These are phyloP conservation scores for Cadophora gregata DNA, from an alignment of 2,329 filamentous ascomycete genomes.

Conservation along the genomic window DNA sequence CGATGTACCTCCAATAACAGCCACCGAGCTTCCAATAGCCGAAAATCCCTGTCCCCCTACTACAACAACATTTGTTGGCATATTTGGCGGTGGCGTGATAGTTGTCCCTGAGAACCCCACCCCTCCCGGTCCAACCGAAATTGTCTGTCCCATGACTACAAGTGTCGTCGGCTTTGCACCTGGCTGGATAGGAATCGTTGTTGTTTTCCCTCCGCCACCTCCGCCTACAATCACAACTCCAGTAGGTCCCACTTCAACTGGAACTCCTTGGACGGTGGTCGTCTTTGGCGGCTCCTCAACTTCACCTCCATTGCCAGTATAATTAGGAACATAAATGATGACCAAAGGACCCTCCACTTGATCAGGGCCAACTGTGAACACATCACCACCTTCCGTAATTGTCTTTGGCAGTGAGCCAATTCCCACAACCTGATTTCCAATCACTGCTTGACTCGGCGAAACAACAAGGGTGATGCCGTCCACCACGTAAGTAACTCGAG, in stretches of 20 bases:
- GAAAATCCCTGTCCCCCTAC: conserved; percentile 35
- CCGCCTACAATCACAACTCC: conserved; percentile 32
- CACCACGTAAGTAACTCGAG: conserved; percentile 26
- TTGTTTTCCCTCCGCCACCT: conserved; percentile 16
- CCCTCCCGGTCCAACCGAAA: conserved; percentile 36
- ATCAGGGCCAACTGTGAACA: conserved; percentile 39
- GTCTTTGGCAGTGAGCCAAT: conserved; percentile 25
- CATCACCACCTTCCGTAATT: conserved; percentile 37
- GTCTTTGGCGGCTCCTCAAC: conserved; percentile 18
- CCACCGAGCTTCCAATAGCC: conserved; percentile 33
- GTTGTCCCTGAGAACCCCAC: conserved; percentile 36
- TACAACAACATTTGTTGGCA: conserved; percentile 37
- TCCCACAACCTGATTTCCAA: conserved; percentile 35
- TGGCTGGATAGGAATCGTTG: conserved; percentile 34
- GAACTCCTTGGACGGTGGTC: conserved; percentile 34
- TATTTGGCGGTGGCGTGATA: conserved; percentile 27
- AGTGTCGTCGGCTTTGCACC: conserved; percentile 35
- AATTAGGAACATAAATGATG: conserved; percentile 33
- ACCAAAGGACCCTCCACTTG: conserved; percentile 36
- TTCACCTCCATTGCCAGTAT: conserved; percentile 22
- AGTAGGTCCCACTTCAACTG: conserved; percentile 29
- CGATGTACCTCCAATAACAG: conserved; percentile 32
- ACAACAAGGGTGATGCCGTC: conserved; percentile 35
- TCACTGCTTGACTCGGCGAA: conserved; percentile 33
- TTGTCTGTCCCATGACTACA: conserved; percentile 33